Percentiles rank a stretch among this genome's conserved stretches.
Evolutionary conservation across 495 filamentous ascomycete genomes (phyloP).

Genomic region (Xylaria palmicola): DNA sequence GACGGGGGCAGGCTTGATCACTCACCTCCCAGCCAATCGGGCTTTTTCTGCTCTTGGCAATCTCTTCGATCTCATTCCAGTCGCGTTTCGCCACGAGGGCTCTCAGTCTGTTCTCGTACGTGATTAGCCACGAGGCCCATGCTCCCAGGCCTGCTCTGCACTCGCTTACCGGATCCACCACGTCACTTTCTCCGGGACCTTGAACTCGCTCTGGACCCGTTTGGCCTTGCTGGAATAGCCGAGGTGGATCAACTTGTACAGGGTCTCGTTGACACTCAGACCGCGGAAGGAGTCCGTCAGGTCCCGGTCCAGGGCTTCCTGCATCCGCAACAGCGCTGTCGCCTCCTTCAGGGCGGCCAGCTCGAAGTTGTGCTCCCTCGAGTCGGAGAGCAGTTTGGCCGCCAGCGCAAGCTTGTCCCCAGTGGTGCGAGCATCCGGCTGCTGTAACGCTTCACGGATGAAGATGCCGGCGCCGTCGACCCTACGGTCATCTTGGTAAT

Average conservation of each 20-base stretch:
- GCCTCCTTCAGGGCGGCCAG: constrained; percentile 76
- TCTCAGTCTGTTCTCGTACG: constrained; percentile 58
- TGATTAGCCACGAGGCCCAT: not conserved
- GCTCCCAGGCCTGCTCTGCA: not conserved
- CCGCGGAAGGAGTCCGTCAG: constrained; percentile 74
- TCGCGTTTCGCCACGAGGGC: constrained; percentile 85
- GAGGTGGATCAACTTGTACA: constrained; percentile 74
- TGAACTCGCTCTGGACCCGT: constrained; percentile 88
- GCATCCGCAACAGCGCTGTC: constrained; percentile 72
- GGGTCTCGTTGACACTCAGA: constrained; percentile 82
- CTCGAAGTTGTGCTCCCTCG: constrained; percentile 75
- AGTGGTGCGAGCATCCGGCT: constrained; percentile 58
- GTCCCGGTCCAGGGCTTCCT: constrained; percentile 82
- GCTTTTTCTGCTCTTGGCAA: constrained; percentile 67
- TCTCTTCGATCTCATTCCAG: constrained; percentile 89
- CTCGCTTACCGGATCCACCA: constrained; percentile 72
- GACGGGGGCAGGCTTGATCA: constrained; percentile 1
- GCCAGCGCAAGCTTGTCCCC: constrained; percentile 84
- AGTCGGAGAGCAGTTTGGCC: constrained; percentile 75
- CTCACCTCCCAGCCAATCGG: constrained; percentile 96
- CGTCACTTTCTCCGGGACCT: constrained; percentile 81
- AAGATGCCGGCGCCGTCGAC: constrained; percentile 87
- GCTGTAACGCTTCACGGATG: constrained; percentile 71
- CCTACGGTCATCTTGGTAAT: constrained; percentile 94
- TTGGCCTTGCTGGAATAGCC: constrained; percentile 77